phyloP scores from a whole-genome alignment of 2,329 filamentous ascomycete genomes.

The Madurella fahalii region DNA sequence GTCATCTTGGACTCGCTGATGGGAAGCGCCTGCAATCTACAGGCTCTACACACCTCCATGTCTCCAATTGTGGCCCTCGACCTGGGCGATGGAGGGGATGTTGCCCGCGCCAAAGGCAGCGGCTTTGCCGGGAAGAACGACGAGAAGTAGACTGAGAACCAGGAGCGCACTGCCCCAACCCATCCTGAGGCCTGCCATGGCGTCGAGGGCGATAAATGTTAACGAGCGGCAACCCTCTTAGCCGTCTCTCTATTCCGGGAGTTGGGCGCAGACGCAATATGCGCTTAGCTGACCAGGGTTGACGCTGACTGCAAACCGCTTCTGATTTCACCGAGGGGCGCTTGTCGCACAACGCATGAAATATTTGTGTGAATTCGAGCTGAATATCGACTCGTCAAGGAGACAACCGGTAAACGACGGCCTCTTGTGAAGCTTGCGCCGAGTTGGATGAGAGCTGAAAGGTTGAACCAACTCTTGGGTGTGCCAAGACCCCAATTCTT shows the following conservation, averaged over 20 bases:
- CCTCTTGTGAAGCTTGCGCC: conserved; percentile 2
- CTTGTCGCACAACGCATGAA: too few species aligned
- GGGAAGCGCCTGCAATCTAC: not conserved
- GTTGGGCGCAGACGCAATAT: conserved; percentile 1
- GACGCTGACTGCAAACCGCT: too few species aligned
- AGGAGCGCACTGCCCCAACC: conserved; percentile 51
- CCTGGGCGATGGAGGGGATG: conserved; percentile 61
- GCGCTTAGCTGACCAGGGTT: too few species aligned
- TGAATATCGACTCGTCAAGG: not conserved
- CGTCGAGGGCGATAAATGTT: not conserved
- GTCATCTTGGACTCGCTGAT: not conserved
- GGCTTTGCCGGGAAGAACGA: conserved; percentile 54
- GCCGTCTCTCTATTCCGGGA: too few species aligned
- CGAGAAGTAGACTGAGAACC: conserved; percentile 48
- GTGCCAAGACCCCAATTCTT: conserved; percentile 16
- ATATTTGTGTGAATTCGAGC: too few species aligned
- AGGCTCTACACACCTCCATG: conserved; percentile 53
- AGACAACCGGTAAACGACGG: not conserved
- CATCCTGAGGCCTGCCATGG: conserved; percentile 46
- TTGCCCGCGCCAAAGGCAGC: conserved; percentile 67
- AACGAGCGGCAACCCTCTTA: not conserved
- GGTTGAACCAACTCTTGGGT: conserved; percentile 8
- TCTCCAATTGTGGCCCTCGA: conserved; percentile 66
- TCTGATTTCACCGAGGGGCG: too few species aligned
- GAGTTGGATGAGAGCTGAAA: not conserved